Evolutionary conservation across 1,284 basidiomycete genomes (phyloP).

Genomic region (Sutorius eximius): DNA sequence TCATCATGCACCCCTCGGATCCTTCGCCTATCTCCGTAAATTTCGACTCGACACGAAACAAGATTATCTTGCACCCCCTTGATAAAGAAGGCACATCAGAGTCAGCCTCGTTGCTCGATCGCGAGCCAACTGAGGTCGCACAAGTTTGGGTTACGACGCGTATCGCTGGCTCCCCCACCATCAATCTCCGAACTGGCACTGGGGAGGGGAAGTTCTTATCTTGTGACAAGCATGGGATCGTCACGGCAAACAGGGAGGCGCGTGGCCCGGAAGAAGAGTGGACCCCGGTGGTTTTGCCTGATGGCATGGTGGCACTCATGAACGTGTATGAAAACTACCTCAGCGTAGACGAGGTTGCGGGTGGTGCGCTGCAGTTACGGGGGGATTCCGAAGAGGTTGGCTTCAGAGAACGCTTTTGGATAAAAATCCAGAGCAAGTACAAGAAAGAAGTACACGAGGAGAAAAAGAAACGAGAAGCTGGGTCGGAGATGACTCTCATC

Average conservation of each 20-base stretch:
- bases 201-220: conserved; percentile 86
- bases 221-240: conserved; percentile 78
- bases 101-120: conserved; percentile 50
- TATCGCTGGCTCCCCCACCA: conserved; percentile 74
- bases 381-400: conserved; percentile 83
- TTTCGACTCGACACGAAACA: conserved; percentile 75
- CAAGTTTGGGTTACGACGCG: conserved; percentile 87
- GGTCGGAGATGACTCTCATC: conserved; percentile 52
- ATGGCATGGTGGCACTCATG: conserved; percentile 81
- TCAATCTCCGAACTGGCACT: conserved; percentile 81
- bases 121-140: conserved; percentile 74
- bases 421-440: conserved; percentile 90
- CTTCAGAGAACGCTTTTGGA: conserved; percentile 79
- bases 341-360: conserved; percentile 78
- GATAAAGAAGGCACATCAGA: conserved; percentile 57
- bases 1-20: conserved; percentile 76
- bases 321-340: conserved; percentile 86
- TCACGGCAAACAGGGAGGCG: conserved; percentile 80
- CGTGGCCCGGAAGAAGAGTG: conserved; percentile 87
- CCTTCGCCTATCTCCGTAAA: conserved; percentile 72
- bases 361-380: conserved; percentile 72
- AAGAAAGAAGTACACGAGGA: conserved; percentile 84
- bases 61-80: conserved; percentile 60
- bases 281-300: conserved; percentile 73
- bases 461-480: conserved; percentile 71